These are phyloP conservation scores for Acanthamoeba sp. DNA, from an alignment of 208 protist species.

Conservation along the genomic window DNA sequence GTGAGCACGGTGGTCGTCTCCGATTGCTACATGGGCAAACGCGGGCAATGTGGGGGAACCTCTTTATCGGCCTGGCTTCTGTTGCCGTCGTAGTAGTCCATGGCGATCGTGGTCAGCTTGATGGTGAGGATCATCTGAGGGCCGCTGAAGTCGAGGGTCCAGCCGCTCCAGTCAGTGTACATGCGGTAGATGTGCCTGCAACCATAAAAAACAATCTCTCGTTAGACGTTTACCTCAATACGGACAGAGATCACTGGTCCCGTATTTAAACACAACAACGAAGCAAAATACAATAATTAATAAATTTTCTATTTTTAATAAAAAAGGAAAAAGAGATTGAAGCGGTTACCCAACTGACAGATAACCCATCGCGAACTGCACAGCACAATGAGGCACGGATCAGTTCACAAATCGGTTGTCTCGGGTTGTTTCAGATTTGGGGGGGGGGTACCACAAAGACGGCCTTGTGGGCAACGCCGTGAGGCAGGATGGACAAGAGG, in stretches of 20 bases:
- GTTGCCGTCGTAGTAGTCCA: conserved; percentile 84
- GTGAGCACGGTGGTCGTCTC: neutral
- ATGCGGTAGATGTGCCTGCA: conserved; percentile 86
- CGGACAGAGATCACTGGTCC: too few species aligned
- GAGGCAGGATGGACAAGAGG: conserved; percentile 15
- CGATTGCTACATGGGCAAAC: neutral
- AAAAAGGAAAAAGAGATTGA: neutral
- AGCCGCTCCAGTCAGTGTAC: conserved; percentile 87
- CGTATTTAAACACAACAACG: too few species aligned
- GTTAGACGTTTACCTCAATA: too few species aligned
- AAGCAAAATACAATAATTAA: too few species aligned
- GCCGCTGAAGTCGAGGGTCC: conserved; percentile 86
- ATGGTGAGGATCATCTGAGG: conserved; percentile 88
- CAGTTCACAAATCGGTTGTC: neutral
- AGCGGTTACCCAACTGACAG: conserved; percentile 54
- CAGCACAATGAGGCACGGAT: neutral
- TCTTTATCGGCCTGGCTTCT: conserved; percentile 46
- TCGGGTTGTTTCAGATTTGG: too few species aligned
- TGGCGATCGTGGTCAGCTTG: conserved; percentile 85
- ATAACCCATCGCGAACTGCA: conserved; percentile 52
- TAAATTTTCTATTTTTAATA: neutral
- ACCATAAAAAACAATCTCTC: neutral
- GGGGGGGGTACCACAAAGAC: conserved; percentile 69
- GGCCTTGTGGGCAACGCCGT: conserved; percentile 40
- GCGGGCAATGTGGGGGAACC: neutral